Conservation (phyloP, 2,329 filamentous ascomycete genomes). For the Fusarium odoratissimum region DNA sequence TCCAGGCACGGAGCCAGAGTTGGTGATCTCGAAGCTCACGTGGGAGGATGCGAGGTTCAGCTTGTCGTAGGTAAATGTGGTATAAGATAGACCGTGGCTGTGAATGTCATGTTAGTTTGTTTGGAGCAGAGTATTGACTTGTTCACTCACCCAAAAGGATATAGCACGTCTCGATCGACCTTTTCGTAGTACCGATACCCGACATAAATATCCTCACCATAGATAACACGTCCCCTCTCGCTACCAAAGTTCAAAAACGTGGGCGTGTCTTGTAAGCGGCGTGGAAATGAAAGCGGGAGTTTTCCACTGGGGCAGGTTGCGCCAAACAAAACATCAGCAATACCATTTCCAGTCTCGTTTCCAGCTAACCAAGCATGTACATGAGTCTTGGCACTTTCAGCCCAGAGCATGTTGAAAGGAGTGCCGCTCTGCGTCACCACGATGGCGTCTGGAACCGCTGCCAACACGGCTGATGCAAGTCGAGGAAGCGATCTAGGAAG, state of each 20-base stretch:
- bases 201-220: neutral
- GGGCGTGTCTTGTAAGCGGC: neutral
- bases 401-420: neutral
- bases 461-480: neutral
- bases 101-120: neutral
- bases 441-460: neutral
- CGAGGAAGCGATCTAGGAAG: neutral
- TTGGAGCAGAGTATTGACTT: accelerated
- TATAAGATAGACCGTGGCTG: neutral
- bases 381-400: neutral
- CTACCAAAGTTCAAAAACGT: neutral
- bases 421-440: neutral
- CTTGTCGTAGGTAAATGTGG: neutral
- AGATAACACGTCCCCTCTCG: neutral
- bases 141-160: neutral
- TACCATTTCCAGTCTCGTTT: neutral
- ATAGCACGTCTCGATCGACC: neutral
- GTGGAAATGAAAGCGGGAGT: neutral
- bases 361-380: neutral
- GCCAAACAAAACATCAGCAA: conserved; percentile 1
- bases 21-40: neutral
- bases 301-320: neutral
- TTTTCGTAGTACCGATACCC: neutral
- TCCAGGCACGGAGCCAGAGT: neutral
- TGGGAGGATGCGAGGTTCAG: neutral